phyloP scores from a whole-genome alignment of 108 stramenopile genomes.

The Conticribra weissflogii region DNA sequence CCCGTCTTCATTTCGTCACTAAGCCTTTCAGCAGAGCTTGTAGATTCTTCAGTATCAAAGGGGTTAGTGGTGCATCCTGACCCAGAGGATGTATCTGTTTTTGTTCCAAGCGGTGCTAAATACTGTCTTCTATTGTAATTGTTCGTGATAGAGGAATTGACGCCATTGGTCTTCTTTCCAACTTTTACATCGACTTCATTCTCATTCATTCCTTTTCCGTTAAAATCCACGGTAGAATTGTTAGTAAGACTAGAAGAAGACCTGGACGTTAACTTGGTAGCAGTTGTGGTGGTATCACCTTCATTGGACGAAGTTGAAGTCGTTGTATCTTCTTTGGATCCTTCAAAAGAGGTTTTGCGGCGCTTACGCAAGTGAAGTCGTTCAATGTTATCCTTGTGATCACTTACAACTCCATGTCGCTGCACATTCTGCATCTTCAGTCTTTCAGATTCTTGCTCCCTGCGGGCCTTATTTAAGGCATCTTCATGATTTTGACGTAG shows the following conservation, averaged over 20 bases:
- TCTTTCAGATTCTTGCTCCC: slow-evolving; percentile 17
- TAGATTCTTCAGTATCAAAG: slow-evolving; percentile 23
- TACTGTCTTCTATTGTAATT: too few relatives aligned
- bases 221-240: neutral
- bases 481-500: slow-evolving; percentile 25
- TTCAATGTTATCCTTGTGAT: neutral
- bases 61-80: slow-evolving; percentile 29
- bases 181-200: too few relatives aligned
- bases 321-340: neutral
- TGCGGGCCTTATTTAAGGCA: slow-evolving; percentile 7
- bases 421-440: neutral
- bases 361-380: neutral
- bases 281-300: slow-evolving; percentile 4
- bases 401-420: neutral
- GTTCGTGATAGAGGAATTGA: neutral
- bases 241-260: slow-evolving; percentile 8
- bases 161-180: too few relatives aligned
- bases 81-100: slow-evolving; percentile 15
- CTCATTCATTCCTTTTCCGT: neutral
- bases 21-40: slow-evolving; percentile 21
- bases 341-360: neutral
- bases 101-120: slow-evolving; percentile 6
- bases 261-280: slow-evolving; percentile 1
- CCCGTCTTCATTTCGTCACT: slow-evolving; percentile 28
- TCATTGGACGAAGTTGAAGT: neutral